Evolutionary conservation across 2,329 filamentous ascomycete species (phyloP).

Genomic region (Elsinoe perseae): DNA sequence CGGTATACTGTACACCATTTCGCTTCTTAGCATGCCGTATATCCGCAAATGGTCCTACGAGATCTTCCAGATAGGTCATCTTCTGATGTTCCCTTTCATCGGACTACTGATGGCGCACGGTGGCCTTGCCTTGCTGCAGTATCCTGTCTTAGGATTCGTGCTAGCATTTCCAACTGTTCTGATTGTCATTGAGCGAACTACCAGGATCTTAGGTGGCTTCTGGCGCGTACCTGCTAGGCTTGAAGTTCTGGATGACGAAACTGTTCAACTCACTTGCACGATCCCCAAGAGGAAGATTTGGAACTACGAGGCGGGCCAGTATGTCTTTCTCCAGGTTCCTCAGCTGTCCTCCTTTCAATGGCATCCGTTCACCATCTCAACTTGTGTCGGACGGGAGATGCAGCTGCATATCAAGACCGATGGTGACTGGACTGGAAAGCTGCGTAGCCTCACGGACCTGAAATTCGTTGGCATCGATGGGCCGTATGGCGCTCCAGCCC

Average conservation of each 20-base stretch:
- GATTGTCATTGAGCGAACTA: constrained; percentile 42
- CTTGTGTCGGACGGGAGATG: constrained; percentile 46
- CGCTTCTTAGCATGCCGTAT: constrained; percentile 43
- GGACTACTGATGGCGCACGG: constrained; percentile 51
- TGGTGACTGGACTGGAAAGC: constrained; percentile 47
- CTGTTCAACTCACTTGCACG: constrained; percentile 43
- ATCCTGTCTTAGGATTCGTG: constrained; percentile 51
- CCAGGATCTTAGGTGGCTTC: constrained; percentile 43
- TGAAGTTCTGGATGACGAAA: constrained; percentile 46
- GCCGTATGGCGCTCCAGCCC: constrained; percentile 51
- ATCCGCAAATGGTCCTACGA: constrained; percentile 49
- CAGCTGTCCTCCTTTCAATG: constrained; percentile 48
- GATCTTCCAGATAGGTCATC: constrained; percentile 49
- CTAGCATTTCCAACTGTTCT: constrained; percentile 48
- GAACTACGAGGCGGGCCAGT: constrained; percentile 51
- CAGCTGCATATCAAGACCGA: constrained; percentile 53
- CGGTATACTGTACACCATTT: constrained; percentile 44
- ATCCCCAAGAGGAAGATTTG: constrained; percentile 44
- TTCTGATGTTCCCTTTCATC: constrained; percentile 53
- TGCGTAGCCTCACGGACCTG: constrained; percentile 35
- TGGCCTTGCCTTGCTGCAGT: constrained; percentile 43
- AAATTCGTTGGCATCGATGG: constrained; percentile 47
- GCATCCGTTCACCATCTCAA: constrained; percentile 54
- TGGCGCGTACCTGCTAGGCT: constrained; percentile 42
- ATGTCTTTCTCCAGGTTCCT: constrained; percentile 51